phyloP scores from a whole-genome alignment of 2,329 filamentous ascomycete species.

The Mycosphaerella sp. region DNA sequence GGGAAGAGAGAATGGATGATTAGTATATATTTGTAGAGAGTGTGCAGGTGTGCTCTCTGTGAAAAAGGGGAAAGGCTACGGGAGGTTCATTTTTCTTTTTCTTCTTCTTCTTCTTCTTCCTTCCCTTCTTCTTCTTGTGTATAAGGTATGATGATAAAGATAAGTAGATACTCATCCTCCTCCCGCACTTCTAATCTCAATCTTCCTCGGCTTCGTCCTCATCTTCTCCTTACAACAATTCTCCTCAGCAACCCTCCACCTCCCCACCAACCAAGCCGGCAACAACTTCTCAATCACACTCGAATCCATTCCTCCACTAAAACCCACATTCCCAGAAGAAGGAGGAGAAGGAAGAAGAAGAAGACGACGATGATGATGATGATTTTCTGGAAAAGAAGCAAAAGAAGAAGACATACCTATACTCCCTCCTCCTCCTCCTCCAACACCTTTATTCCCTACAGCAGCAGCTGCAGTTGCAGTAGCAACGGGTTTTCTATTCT shows the following conservation, averaged over 20 bases:
- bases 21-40: too few relatives aligned
- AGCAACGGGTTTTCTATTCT: constrained; percentile 13
- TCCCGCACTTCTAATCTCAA: constrained; percentile 3
- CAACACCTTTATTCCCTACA: constrained; percentile 15
- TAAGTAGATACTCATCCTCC: background rate
- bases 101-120: too few relatives aligned
- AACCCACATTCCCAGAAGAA: constrained; percentile 19
- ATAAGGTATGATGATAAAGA: too few relatives aligned
- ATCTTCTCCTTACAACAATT: background rate
- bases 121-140: too few relatives aligned
- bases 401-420: constrained; percentile 27
- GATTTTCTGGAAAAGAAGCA: too few relatives aligned
- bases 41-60: too few relatives aligned
- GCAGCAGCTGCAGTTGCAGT: constrained; percentile 1
- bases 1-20: too few relatives aligned
- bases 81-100: too few relatives aligned
- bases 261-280: constrained; percentile 26
- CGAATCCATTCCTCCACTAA: constrained; percentile 12
- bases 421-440: constrained; percentile 10
- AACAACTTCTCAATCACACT: constrained; percentile 21
- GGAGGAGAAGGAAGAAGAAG: too few relatives aligned
- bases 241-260: constrained; percentile 24
- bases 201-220: constrained; percentile 1
- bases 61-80: too few relatives aligned
- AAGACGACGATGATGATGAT: background rate